Evolutionary conservation across 495 filamentous ascomycete genomes (phyloP).

Genomic region (Podospora bellae-mahoneyi): DNA sequence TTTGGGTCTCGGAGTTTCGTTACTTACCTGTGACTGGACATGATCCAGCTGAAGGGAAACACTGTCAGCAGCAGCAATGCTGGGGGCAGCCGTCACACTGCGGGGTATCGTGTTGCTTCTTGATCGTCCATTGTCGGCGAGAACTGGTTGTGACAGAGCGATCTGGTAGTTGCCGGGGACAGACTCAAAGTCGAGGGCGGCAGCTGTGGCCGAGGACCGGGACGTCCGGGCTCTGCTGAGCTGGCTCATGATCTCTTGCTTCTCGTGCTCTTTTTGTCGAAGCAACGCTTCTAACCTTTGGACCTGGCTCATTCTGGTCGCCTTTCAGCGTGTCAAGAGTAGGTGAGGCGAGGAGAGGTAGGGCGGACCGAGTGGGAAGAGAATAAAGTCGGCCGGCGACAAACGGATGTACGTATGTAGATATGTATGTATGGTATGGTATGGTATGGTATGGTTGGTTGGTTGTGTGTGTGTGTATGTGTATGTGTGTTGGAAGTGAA

Average conservation of each 20-base stretch:
- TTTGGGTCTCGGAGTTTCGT: neutral
- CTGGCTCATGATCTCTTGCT: constrained; percentile 18
- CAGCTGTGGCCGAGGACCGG: constrained; percentile 12
- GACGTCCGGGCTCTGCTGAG: constrained; percentile 22
- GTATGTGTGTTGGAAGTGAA: neutral
- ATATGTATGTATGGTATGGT: neutral
- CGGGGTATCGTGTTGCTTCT: constrained; percentile 37
- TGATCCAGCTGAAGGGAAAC: constrained; percentile 1
- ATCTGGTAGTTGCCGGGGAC: constrained; percentile 32
- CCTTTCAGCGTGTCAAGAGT: neutral
- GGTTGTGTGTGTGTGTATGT: neutral
- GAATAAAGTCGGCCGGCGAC: constrained; percentile 6
- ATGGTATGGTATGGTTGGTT: too few relatives aligned
- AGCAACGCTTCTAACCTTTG: constrained; percentile 23
- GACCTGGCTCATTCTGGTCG: constrained; percentile 27
- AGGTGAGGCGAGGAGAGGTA: neutral
- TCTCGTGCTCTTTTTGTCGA: constrained; percentile 21
- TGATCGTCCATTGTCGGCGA: constrained; percentile 30
- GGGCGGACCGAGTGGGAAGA: constrained; percentile 14
- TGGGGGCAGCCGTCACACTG: constrained; percentile 16
- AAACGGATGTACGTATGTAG: constrained; percentile 11
- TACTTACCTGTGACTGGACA: constrained; percentile 24
- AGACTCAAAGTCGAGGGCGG: constrained; percentile 21
- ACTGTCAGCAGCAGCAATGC: constrained; percentile 8
- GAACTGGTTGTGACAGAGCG: constrained; percentile 18